phyloP scores from a whole-genome alignment of 352 stramenopile genomes.

The Phytophthora vignae region DNA sequence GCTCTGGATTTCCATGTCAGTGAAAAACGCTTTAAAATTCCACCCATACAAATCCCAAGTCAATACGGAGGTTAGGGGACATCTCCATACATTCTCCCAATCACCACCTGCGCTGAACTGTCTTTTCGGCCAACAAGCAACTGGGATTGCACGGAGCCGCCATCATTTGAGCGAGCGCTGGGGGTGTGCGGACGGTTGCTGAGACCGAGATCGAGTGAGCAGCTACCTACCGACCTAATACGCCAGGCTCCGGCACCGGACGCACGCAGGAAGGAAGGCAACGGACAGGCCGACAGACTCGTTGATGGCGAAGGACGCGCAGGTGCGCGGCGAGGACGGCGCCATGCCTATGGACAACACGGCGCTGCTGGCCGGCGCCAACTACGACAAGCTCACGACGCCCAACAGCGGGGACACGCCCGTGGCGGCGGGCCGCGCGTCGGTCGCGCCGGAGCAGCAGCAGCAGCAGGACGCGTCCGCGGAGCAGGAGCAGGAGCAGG shows the following conservation, averaged over 20 bases:
- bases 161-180: too few species aligned
- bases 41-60: too few species aligned
- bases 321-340: slow-evolving; percentile 28
- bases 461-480: not conserved
- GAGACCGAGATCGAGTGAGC: slow-evolving; percentile 15
- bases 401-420: slow-evolving; percentile 47
- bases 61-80: too few species aligned
- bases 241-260: too few species aligned
- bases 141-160: not conserved
- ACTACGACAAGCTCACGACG: slow-evolving; percentile 75
- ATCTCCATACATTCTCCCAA: too few species aligned
- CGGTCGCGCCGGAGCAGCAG: slow-evolving; percentile 5
- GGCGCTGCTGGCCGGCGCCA: slow-evolving; percentile 37
- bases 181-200: slow-evolving; percentile 9
- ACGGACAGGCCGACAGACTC: slow-evolving; percentile 4
- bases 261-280: too few species aligned
- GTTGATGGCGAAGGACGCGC: slow-evolving; percentile 39
- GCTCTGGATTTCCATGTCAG: too few species aligned
- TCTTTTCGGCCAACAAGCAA: slow-evolving; percentile 7
- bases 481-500: slow-evolving; percentile 27
- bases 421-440: slow-evolving; percentile 13
- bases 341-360: slow-evolving; percentile 49
- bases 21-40: too few species aligned
- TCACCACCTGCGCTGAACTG: not conserved
- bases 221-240: not conserved